Percentiles rank a stretch among this genome's conserved stretches.
Conservation (phyloP, 2,329 filamentous ascomycete species). For the Cercospora beticola region DNA sequence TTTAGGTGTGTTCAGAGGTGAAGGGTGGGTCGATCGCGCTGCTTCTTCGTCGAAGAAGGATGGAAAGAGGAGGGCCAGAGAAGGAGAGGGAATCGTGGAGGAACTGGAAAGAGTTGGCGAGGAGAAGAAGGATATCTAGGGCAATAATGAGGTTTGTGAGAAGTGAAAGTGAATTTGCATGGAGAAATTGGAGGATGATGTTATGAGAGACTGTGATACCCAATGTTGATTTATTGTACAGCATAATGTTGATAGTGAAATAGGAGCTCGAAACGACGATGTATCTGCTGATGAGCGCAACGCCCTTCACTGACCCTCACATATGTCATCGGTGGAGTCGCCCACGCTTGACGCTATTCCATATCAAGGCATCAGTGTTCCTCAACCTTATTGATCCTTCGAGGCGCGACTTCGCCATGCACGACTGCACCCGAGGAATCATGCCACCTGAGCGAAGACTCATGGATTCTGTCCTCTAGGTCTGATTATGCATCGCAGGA, state of each 20-base stretch:
- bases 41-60: constrained; percentile 14
- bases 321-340: neutral
- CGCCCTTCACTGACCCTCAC: neutral
- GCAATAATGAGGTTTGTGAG: neutral
- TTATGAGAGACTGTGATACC: constrained; percentile 4
- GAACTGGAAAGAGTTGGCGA: constrained; percentile 11
- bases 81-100: constrained; percentile 22
- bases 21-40: constrained; percentile 69
- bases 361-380: neutral
- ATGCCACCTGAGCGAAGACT: neutral
- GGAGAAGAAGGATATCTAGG: neutral
- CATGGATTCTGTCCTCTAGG: neutral
- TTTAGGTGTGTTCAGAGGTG: constrained; percentile 70
- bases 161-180: neutral
- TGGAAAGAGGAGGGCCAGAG: constrained; percentile 13
- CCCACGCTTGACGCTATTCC: neutral
- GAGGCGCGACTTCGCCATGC: neutral
- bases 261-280: neutral
- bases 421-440: neutral
- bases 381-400: neutral
- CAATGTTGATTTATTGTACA: neutral
- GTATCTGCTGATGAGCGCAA: neutral
- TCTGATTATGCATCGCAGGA: neutral
- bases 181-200: neutral
- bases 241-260: neutral